Evolutionary conservation across 306 rosid genomes (phyloP).

Genomic region (Dryas drummondii): DNA sequence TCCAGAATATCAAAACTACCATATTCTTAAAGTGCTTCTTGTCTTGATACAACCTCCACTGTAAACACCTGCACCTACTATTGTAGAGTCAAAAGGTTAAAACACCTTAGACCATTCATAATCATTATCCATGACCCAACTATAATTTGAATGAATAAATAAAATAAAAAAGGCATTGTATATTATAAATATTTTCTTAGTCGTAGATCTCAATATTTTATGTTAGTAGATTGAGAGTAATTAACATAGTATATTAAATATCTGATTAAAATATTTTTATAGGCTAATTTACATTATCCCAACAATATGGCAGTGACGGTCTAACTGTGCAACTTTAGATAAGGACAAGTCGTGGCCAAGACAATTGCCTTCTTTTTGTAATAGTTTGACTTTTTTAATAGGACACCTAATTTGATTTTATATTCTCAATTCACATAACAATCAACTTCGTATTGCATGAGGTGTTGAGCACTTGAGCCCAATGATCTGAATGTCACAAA

Average conservation of each 20-base stretch:
- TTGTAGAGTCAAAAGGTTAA: background rate
- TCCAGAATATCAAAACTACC: background rate
- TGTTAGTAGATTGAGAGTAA: no score
- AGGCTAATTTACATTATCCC: background rate
- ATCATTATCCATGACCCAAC: background rate
- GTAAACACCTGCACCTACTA: background rate
- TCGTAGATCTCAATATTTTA: no score
- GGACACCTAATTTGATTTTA: constrained; percentile 15
- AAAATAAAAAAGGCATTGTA: no score
- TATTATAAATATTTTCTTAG: no score
- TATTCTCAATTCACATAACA: no score
- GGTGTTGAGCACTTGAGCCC: no score
- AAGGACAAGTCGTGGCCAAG: background rate
- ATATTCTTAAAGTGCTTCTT: background rate
- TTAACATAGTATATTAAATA: no score
- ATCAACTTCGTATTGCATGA: background rate
- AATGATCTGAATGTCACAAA: background rate
- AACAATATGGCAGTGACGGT: background rate
- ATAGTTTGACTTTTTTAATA: background rate
- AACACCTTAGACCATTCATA: background rate
- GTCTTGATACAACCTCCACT: background rate
- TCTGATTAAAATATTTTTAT: no score
- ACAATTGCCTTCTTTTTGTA: background rate
- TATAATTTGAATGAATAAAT: no score
- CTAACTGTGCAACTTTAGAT: background rate